Base-by-base conservation (phyloP, 2,329 filamentous ascomycete genomes). In the Stachybotrys chartarum region DNA sequence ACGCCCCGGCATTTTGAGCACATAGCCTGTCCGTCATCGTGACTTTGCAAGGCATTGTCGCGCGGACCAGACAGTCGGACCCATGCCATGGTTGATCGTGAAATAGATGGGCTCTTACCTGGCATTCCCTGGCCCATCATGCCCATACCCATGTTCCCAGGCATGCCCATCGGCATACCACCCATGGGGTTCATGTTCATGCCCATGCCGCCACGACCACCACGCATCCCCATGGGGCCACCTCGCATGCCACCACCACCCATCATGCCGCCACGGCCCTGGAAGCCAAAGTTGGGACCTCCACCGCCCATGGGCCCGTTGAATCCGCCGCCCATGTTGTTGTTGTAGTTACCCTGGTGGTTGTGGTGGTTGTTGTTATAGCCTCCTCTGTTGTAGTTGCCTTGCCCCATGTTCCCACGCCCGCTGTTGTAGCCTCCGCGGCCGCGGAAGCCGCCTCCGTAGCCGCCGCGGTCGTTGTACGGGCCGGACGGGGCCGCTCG, bases 61-160 rank as follows among this genome's bases (percentile, higher is more conserved):
- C 24, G 24, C 24, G 24, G 24, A 24, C 24, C 24, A 24, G 24
- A 24, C 24, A 24, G 24, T 24, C 4, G 24, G 24, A 24, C 24
- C 24, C 24, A 24, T 24, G 24, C 24, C 24, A 24, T 24, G 24
- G 24, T 24, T 4, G 24, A 24, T 24, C 24, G 3, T 24, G 17
- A 30, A 49, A 30, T 52, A 31, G 30, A 32, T 24, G 16, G 51
- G 32, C 18, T 46, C 66, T 57, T 66, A 73, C 71, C 70, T 56
- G 65, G 65, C 70, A 73, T 72, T 58, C 68, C 72, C 10, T 77
- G 78, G 17, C 77, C 80, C 81, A 87, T 77, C 58, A 73, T 75
- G 45, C 72, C 80, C 74, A 78, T 79, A 66, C 73, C 80, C 72
- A 79, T 79, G 55, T 78, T 81, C 59, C 82, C 79, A 52, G 81